Conservation (phyloP, 345 rosid species). For the Physaria fendleri region DNA sequence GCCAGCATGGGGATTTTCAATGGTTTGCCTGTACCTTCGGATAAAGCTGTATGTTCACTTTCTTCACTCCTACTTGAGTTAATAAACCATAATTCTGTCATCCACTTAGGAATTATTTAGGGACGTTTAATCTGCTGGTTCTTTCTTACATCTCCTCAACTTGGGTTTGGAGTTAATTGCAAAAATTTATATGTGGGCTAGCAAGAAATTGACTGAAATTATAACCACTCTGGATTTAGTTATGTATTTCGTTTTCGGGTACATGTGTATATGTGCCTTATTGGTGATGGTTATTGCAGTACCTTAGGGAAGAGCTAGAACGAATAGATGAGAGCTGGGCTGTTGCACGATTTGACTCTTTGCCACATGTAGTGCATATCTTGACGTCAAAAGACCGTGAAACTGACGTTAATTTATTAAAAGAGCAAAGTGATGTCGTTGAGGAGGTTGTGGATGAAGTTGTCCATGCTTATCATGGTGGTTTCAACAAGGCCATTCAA, state of each 20-base stretch:
- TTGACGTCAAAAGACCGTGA: slow-evolving; percentile 95
- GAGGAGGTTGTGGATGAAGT: slow-evolving; percentile 99
- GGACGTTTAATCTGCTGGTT: background rate
- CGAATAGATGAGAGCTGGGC: slow-evolving; percentile 89
- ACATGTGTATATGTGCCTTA: slow-evolving; percentile 17
- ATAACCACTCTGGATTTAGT: background rate
- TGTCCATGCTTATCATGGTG: slow-evolving; percentile 92
- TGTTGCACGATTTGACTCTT: slow-evolving; percentile 89
- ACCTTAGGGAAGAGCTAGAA: slow-evolving; percentile 75
- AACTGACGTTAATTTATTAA: slow-evolving; percentile 60
- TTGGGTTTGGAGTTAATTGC: background rate
- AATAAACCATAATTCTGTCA: background rate
- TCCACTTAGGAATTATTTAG: background rate
- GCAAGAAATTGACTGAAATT: background rate
- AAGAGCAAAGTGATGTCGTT: slow-evolving; percentile 85
- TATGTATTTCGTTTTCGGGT: background rate
- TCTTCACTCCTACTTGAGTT: background rate
- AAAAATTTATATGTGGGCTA: background rate
- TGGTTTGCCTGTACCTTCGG: slow-evolving; percentile 85
- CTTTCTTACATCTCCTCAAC: background rate
- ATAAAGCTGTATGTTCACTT: slow-evolving; percentile 58
- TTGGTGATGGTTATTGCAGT: slow-evolving; percentile 43
- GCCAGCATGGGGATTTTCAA: slow-evolving; percentile 71
- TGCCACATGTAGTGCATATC: slow-evolving; percentile 94
- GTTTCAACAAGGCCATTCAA: slow-evolving; percentile 98